A percentile compares a stretch with the other conserved stretches of the same genome.
Evolutionary conservation across 257 asterid genomes (phyloP).

Genomic region (Plantago elongata): DNA sequence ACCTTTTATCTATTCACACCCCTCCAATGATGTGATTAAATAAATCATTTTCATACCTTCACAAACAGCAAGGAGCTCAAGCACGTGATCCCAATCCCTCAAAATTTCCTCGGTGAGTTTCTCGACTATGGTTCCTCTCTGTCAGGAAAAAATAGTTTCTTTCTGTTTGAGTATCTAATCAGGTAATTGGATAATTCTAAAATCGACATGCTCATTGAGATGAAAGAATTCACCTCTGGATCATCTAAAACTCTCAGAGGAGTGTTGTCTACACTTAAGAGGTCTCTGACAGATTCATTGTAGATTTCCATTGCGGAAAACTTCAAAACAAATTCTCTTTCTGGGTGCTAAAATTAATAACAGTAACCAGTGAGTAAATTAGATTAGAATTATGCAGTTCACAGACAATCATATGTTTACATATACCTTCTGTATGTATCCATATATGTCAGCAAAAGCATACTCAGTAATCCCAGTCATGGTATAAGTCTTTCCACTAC

Average conservation of each 20-base stretch:
- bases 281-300: slow-evolving; percentile 92
- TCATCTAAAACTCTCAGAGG: slow-evolving; percentile 89
- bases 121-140: slow-evolving; percentile 94
- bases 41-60: slow-evolving; percentile 47
- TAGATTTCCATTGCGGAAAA: slow-evolving; percentile 96
- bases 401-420: neutral
- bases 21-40: neutral
- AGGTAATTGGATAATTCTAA: slow-evolving; percentile 3
- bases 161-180: neutral
- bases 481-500: slow-evolving; percentile 96
- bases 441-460: slow-evolving; percentile 79
- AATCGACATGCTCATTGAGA: neutral
- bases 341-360: slow-evolving; percentile 53
- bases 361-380: slow-evolving; percentile 8
- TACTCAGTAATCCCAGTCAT: slow-evolving; percentile 91
- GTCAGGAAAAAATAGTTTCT: neutral
- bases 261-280: slow-evolving; percentile 57
- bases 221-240: slow-evolving; percentile 64
- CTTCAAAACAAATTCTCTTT: slow-evolving; percentile 65
- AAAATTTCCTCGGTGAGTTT: slow-evolving; percentile 79
- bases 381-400: neutral
- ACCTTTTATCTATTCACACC: too few relatives aligned
- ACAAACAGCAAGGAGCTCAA: slow-evolving; percentile 72
- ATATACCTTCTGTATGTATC: slow-evolving; percentile 65
- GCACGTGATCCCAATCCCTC: slow-evolving; percentile 75